These are phyloP conservation scores for Nannochloris sp. DNA, from an alignment of 139 green algal genomes.

Conservation along the genomic window DNA sequence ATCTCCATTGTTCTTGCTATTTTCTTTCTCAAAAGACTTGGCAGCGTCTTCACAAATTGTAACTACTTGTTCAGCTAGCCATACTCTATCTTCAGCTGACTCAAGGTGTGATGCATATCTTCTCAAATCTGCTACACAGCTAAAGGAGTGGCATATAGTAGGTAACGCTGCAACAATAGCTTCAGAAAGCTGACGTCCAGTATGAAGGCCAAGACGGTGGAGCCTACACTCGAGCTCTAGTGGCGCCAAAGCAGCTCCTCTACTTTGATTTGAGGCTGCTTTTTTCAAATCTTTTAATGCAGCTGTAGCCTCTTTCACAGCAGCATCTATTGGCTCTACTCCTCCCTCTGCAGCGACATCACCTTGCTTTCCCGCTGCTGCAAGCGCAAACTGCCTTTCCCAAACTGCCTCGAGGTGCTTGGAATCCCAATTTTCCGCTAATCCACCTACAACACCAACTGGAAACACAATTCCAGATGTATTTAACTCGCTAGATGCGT, in stretches of 20 bases:
- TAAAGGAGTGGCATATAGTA: not conserved
- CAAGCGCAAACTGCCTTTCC: not conserved
- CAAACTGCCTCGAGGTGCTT: not conserved
- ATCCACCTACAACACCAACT: conserved; percentile 17
- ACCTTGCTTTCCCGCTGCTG: conserved; percentile 14
- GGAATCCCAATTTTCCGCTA: conserved; percentile 20
- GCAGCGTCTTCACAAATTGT: not conserved
- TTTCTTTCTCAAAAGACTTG: not conserved
- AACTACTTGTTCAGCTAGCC: conserved; percentile 6
- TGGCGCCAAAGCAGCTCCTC: conserved; percentile 14
- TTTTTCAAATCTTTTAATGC: not conserved
- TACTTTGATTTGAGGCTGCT: not conserved
- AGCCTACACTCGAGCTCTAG: conserved; percentile 20
- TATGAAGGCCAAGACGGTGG: conserved; percentile 10
- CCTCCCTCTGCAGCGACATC: not conserved
- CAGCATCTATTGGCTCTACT: not conserved
- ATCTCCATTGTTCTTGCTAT: too few relatives aligned
- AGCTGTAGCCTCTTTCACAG: not conserved
- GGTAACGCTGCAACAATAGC: not conserved
- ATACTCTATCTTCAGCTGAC: not conserved
- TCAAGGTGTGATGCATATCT: not conserved
- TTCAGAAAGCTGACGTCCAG: conserved; percentile 2
- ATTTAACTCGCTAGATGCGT: not conserved
- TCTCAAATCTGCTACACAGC: conserved; percentile 20
- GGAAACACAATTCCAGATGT: conserved; percentile 6